Base-by-base conservation (phyloP, 805 yeast species). In the Spathaspora passalidarum region DNA sequence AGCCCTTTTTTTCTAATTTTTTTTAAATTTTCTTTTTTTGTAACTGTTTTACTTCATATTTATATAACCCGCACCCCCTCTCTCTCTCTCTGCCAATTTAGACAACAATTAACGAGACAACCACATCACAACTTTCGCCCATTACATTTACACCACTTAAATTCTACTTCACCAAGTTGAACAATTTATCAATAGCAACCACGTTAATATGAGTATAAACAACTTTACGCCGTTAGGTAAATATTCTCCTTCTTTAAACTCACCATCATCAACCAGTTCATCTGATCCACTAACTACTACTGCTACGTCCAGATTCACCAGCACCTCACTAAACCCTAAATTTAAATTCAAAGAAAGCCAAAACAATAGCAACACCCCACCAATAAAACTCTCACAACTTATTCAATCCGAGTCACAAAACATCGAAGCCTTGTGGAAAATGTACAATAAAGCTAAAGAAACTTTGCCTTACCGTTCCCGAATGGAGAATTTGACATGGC, bases 401-500 rank as follows among this genome's bases (percentile, higher is more conserved):
- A 13, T 48, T 16, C 35, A 48, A n/a, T 11, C 19, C 14, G 49
- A 45, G n/a, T 20, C 40, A 10, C 38, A 45, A 18, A 41, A 42
- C 21, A 45, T 48, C 16, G 68, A 62, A 40, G 59, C 52, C 48
- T 60, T 88, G 18, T 90, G 96, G 96, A 81, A 81, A 57, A 78
- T 90, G 84, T 90, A 90, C 64, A 73, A 84, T 43, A 79, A 78
- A 52, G 95, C 96, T 13, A 81, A 80, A 52, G 82, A 87, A 9
- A 74, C 84, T 10, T 66, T 90, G 35, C 96, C 96, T 1, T 82
- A 87, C 61, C 77, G 79, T 45, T 76, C 80, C 21, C 70, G 97
- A 42, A 85, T 90, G 82, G 88, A 86, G 57, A 90, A 90, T 60
- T 64, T 89, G 45, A 82, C 95, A 8, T 89, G 96, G 96, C 69